Evolutionary conservation across 2,329 filamentous ascomycete genomes (phyloP).

Genomic region (Cordyceps tenuipes): DNA sequence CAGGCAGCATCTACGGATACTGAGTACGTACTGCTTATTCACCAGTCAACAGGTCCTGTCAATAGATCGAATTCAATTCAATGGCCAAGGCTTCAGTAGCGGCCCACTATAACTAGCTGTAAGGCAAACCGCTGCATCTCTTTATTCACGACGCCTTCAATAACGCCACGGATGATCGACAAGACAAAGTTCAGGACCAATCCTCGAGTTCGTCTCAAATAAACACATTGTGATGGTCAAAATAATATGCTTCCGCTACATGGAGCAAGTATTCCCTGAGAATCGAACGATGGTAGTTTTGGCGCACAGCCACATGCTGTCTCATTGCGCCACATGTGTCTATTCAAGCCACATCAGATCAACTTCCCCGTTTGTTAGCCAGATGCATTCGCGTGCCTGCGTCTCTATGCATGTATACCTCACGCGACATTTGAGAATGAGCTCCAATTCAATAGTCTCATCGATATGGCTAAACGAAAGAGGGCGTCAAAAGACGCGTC

Average conservation of each 20-base stretch:
- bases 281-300: too few relatives aligned
- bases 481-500: constrained; percentile 17
- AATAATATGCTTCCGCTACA: too few relatives aligned
- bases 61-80: background rate
- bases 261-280: too few relatives aligned
- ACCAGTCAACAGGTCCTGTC: background rate
- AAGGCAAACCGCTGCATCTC: too few relatives aligned
- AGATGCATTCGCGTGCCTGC: background rate
- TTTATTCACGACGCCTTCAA: too few relatives aligned
- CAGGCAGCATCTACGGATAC: background rate
- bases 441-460: background rate
- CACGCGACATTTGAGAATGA: background rate
- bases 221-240: too few relatives aligned
- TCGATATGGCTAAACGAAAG: constrained; percentile 8
- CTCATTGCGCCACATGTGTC: too few relatives aligned
- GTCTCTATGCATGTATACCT: background rate
- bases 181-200: too few relatives aligned
- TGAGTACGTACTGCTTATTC: background rate
- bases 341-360: background rate
- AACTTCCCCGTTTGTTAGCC: background rate
- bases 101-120: too few relatives aligned
- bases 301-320: too few relatives aligned
- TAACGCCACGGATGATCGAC: too few relatives aligned
- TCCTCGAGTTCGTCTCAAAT: too few relatives aligned
- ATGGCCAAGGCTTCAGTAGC: background rate